These are phyloP conservation scores for Brachypodium distachyon DNA, from an alignment of 202 grass and related monocot genomes.

Conservation along the genomic window DNA sequence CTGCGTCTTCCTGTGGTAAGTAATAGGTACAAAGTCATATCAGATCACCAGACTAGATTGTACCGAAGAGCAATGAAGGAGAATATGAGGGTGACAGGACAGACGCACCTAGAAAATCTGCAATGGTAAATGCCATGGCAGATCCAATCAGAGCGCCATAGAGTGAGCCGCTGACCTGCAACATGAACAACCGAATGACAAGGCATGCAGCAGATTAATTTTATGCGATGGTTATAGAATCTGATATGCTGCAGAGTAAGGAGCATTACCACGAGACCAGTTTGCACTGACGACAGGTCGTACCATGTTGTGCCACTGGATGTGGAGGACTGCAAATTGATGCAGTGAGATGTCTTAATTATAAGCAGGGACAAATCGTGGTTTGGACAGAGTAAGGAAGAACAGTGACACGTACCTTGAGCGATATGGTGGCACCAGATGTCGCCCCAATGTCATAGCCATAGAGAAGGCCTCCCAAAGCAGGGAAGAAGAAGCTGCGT, in stretches of 20 bases:
- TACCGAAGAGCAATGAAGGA: neutral
- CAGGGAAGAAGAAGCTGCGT: conserved; percentile 83
- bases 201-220: neutral
- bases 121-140: conserved; percentile 52
- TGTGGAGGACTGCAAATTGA: conserved; percentile 60
- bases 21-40: conserved; percentile 11
- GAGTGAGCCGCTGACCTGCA: conserved; percentile 88
- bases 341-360: neutral
- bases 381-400: neutral
- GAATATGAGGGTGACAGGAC: neutral
- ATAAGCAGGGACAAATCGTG: neutral
- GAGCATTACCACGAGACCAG: conserved; percentile 81
- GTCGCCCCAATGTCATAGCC: conserved; percentile 98
- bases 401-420: conserved; percentile 50
- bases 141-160: conserved; percentile 95
- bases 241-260: neutral
- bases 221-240: neutral
- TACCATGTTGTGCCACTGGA: conserved; percentile 81
- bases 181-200: neutral
- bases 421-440: conserved; percentile 78
- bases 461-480: conserved; percentile 83
- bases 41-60: neutral
- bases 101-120: conserved; percentile 77
- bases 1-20: conserved; percentile 60
- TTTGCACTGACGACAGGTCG: conserved; percentile 69